Evolutionary conservation across 2,329 filamentous ascomycete species (phyloP), one percentile per base, ranked within the genome.

Genomic region (Ceratocystis harringtonii): DNA sequence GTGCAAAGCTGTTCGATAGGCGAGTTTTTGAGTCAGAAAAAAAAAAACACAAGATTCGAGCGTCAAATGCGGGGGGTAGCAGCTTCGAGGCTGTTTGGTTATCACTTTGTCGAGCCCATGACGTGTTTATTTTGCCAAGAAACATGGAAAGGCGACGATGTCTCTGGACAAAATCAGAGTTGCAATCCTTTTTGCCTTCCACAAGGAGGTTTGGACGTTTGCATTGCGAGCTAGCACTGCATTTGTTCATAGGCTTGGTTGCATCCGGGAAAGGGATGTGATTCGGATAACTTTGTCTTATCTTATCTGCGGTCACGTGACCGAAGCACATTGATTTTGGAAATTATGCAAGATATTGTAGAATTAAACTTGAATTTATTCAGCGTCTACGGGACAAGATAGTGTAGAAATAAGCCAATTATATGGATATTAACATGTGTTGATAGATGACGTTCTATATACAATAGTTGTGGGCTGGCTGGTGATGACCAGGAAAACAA

Each of bases 141-240:
- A 25, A 58, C n/a, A n/a, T 17, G 1, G 52, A 19, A 6, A 19
- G 28, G 8, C 8, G 28, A 17, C 28, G 28, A 58, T 58, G 52
- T n/a, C 32, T 17, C 12, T 17, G 15, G 2, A 10, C 2, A 36
- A 32, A 58, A 58, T 58, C 28, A 32, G 28, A 5, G 7, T 7
- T 15, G 17, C 25, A 32, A 58, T 58, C 52, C 52, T 58, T 58
- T 58, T 58, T 58, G 52, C 52, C 52, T 58, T 58, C 52, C 15
- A 12, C 5, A 25, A 58, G 15, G 52, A 36, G 15, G 52, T 19
- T 36, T 58, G 6, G 52, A 58, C 52, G 52, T 32, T 58, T 58
- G 52, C 52, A 58, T 58, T 58, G 22, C 22, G 22, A 25, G 25
- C 28, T 12, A 7, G 22, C 52, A 25, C 48, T 52, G 48, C 48